A percentile compares a stretch with the other conserved stretches of the same genome.
phyloP scores from a whole-genome alignment of 2,329 filamentous ascomycete species.

The Aspergillus carbonarius region DNA sequence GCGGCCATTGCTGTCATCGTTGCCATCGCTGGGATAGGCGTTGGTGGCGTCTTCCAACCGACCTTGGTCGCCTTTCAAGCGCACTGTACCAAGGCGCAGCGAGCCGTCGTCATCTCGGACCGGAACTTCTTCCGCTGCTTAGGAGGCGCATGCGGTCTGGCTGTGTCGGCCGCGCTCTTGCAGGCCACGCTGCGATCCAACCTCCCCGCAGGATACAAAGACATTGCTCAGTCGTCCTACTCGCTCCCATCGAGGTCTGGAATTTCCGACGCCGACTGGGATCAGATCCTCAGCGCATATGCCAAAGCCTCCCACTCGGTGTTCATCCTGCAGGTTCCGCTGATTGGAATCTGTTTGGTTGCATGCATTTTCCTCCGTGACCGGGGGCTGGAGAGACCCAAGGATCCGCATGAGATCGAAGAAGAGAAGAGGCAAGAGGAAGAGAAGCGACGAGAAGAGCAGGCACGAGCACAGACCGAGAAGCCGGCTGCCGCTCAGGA shows the following conservation, averaged over 20 bases:
- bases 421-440: conserved; percentile 21
- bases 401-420: conserved; percentile 28
- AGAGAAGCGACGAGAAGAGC: conserved; percentile 27
- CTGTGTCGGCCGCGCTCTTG: conserved; percentile 56
- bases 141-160: conserved; percentile 59
- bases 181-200: conserved; percentile 38
- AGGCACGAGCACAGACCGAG: conserved; percentile 21
- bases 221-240: conserved; percentile 44
- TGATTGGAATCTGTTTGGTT: conserved; percentile 53
- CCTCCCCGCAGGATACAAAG: conserved; percentile 39
- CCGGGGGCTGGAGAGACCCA: conserved; percentile 44
- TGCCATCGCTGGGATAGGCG: conserved; percentile 52
- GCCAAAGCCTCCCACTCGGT: conserved; percentile 55
- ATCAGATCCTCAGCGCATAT: conserved; percentile 52
- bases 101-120: conserved; percentile 62
- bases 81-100: conserved; percentile 56
- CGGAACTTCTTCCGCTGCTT: conserved; percentile 63
- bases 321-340: conserved; percentile 57
- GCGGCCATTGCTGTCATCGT: conserved; percentile 54
- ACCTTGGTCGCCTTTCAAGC: conserved; percentile 59
- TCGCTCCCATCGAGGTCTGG: conserved; percentile 29
- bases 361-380: conserved; percentile 55
- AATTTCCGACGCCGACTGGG: conserved; percentile 36
- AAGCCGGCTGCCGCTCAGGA: neutral
- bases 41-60: conserved; percentile 56